These are phyloP conservation scores for Aspergillus cavernicola DNA, from an alignment of 495 filamentous ascomycete genomes.

Conservation along the genomic window DNA sequence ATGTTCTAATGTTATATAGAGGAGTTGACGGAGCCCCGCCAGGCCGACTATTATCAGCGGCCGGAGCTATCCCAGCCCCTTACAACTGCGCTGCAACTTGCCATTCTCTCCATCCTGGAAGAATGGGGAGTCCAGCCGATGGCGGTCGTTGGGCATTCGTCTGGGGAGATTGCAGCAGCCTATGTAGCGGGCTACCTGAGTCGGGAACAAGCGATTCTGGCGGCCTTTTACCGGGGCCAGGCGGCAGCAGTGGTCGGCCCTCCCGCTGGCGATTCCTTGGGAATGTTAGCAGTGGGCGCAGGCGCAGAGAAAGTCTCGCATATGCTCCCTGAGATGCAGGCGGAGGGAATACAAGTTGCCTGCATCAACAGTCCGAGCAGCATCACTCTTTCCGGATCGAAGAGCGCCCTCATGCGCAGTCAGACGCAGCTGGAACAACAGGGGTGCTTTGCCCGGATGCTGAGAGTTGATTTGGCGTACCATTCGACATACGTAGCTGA, in stretches of 20 bases:
- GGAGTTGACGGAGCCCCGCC: constrained; percentile 20
- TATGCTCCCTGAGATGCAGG: constrained; percentile 12
- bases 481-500: constrained; percentile 61
- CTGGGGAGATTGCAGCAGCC: constrained; percentile 34
- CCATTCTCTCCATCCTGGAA: no score
- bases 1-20: no score
- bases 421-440: constrained; percentile 42
- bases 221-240: constrained; percentile 23
- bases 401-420: constrained; percentile 18
- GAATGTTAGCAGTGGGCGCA: constrained; percentile 36
- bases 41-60: no score
- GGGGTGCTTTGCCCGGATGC: constrained; percentile 48
- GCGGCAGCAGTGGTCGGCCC: constrained; percentile 10
- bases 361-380: constrained; percentile 46
- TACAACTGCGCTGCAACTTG: no score
- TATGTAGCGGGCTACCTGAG: constrained; percentile 23
- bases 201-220: constrained; percentile 19
- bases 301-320: constrained; percentile 14
- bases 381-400: constrained; percentile 43
- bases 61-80: no score
- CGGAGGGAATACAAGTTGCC: constrained; percentile 31
- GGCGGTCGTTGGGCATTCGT: constrained; percentile 29
- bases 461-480: constrained; percentile 58
- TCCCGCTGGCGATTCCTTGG: constrained; percentile 14
- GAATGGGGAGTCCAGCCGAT: constrained; percentile 21